Evolutionary conservation across 73 alveolate genomes (phyloP).

Genomic region (Uronychia binucleata): DNA sequence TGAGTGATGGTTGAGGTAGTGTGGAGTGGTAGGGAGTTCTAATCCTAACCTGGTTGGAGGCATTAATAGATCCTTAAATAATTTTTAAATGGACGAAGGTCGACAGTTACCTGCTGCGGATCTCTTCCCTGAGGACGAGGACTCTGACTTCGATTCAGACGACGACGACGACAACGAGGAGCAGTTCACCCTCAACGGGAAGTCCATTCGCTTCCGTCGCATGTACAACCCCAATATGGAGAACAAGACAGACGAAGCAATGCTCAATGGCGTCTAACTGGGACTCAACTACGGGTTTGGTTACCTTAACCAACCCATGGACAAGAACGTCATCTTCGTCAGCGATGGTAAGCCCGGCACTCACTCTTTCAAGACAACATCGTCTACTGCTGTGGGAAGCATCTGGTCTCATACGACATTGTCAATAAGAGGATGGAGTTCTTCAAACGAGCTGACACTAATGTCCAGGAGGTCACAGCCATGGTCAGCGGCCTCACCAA

Average conservation of each 20-base stretch:
- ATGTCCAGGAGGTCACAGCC: slow-evolving; percentile 34
- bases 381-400: slow-evolving; percentile 63
- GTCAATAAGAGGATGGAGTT: slow-evolving; percentile 38
- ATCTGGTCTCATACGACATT: slow-evolving; percentile 55
- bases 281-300: slow-evolving; percentile 52
- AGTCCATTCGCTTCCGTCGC: slow-evolving; percentile 13
- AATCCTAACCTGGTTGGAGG: too few relatives aligned
- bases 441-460: slow-evolving; percentile 41
- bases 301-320: slow-evolving; percentile 6
- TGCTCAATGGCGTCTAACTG: slow-evolving; percentile 55
- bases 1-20: slow-evolving; percentile 2
- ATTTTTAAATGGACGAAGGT: neutral
- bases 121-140: neutral
- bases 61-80: neutral
- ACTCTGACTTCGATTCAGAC: neutral
- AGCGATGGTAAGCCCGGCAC: slow-evolving; percentile 21
- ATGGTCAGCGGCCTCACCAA: slow-evolving; percentile 50
- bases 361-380: slow-evolving; percentile 18
- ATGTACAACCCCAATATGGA: slow-evolving; percentile 28
- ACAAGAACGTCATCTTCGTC: slow-evolving; percentile 43
- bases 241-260: slow-evolving; percentile 17
- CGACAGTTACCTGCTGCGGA: neutral
- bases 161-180: neutral
- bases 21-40: neutral
- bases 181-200: slow-evolving; percentile 29